Conservation (phyloP, 2,329 filamentous ascomycete genomes). For the Gnomoniopsis sp. region DNA sequence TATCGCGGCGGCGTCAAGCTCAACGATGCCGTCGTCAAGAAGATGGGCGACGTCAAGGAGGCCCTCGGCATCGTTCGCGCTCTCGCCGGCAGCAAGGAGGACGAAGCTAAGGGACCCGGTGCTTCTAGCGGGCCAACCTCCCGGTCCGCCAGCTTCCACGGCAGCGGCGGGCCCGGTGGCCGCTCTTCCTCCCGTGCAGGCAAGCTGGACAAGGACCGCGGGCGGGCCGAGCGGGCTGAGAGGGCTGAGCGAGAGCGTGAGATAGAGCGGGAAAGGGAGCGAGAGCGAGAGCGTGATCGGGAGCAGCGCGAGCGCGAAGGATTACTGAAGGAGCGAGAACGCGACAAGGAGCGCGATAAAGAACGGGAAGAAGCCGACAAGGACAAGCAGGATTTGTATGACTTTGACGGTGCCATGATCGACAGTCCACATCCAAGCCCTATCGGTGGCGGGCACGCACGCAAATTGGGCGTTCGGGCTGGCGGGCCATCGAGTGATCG, state of each 20-base stretch:
- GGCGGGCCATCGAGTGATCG: constrained; percentile 27
- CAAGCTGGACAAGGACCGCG: constrained; percentile 20
- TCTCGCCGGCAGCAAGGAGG: constrained; percentile 38
- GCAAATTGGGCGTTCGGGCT: constrained; percentile 32
- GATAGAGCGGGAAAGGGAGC: constrained; percentile 7
- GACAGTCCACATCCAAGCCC: constrained; percentile 42
- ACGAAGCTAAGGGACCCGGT: constrained; percentile 29
- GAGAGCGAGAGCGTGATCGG: constrained; percentile 18
- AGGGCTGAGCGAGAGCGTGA: constrained; percentile 19
- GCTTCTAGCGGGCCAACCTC: constrained; percentile 20
- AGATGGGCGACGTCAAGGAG: constrained; percentile 33
- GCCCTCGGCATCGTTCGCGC: constrained; percentile 37
- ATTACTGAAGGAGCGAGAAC: constrained; percentile 22
- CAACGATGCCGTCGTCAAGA: constrained; percentile 26
- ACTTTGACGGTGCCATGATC: constrained; percentile 38
- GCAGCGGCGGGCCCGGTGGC: neutral
- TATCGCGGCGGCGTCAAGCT: constrained; percentile 31
- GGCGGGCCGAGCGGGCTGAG: constrained; percentile 23
- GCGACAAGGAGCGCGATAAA: constrained; percentile 21
- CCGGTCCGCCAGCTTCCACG: constrained; percentile 22
- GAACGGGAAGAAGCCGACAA: constrained; percentile 23
- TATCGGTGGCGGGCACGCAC: constrained; percentile 26
- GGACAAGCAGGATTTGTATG: constrained; percentile 33
- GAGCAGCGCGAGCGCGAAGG: constrained; percentile 19
- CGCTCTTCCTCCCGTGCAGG: constrained; percentile 18